Percentiles rank a stretch among this genome's conserved stretches.
phyloP scores from a whole-genome alignment of 2,329 filamentous ascomycete species.

The Diaporthe velutina region DNA sequence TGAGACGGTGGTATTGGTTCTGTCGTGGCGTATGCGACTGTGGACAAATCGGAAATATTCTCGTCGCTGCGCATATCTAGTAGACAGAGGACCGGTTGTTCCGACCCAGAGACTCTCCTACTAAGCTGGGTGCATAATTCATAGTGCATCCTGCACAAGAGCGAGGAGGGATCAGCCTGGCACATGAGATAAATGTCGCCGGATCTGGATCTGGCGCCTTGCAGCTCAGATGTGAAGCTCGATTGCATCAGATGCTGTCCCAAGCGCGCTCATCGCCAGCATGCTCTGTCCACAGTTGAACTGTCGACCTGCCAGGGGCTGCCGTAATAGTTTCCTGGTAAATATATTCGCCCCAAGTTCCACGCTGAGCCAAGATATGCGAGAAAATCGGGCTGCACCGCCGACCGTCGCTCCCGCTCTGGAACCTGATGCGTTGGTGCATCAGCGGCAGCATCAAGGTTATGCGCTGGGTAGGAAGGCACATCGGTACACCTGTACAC shows the following conservation, averaged over 20 bases:
- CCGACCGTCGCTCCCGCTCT: not conserved
- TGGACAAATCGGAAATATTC: conserved; percentile 11
- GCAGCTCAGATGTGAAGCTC: not conserved
- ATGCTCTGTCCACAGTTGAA: too few relatives aligned
- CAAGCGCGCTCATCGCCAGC: not conserved
- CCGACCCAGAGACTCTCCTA: not conserved
- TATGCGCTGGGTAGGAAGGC: not conserved
- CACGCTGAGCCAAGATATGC: not conserved
- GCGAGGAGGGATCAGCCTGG: not conserved
- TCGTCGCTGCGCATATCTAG: not conserved
- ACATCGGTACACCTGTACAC: not conserved
- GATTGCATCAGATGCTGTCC: not conserved
- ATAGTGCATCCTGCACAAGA: not conserved
- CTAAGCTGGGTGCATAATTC: not conserved
- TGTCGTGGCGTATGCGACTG: not conserved
- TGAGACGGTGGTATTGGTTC: not conserved
- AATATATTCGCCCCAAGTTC: not conserved
- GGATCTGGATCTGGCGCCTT: not conserved
- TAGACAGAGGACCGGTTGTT: not conserved
- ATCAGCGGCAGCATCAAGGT: not conserved
- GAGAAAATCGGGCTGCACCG: not conserved
- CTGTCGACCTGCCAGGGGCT: not conserved
- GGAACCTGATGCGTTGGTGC: not conserved
- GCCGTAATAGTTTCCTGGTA: not conserved
- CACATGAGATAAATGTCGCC: not conserved